Evolutionary conservation across 345 rosid genomes (phyloP), one percentile per base, ranked within the genome.

Genomic region (Gossypium rotundifolium): DNA sequence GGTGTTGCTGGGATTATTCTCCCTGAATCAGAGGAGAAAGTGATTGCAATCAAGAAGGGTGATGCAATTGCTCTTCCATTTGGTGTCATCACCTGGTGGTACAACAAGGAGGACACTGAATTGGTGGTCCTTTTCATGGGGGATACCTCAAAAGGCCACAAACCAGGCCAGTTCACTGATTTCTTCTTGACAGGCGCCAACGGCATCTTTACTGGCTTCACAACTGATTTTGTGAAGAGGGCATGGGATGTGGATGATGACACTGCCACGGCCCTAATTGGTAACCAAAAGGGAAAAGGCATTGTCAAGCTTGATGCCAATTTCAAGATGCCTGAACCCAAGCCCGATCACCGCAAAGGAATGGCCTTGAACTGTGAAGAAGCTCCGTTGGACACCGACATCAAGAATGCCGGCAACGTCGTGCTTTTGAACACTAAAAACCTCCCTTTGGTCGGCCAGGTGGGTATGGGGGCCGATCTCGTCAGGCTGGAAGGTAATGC

Each of bases 41-140:
- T 91, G 67, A 73, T 95, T 22, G 86, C 87, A 11, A 88, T 95
- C 64, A 91, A 84, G 85, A 86, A 86, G 82, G 98, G 99, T 1
- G 99, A 95, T 57, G 87, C 97, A 4, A 88, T 92, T 74, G 99
- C 98, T 53, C 81, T 92, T 63, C 97, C 98, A 2, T 95, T 95
- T 16, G 99, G 98, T 45, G 93, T 88, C 2, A 91, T 90, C 7
- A 87, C 96, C 58, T 95, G 99, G 98, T 94, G 93, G 91, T 89
- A 86, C 69, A 94, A 87, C 84, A 87, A 85, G 16, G 93, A 87
- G 12, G 98, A 91, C 83, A 87, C 91, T 22, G 91, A 87, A 54
- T 80, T 94, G 13, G 89, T 9, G 88, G 13, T 84, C 91, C 93
- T 94, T 44, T 89, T 94, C 76, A 81, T 92, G 67, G 98, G 98